Conservation (phyloP, 345 rosid species). For the Theobroma cacao region DNA sequence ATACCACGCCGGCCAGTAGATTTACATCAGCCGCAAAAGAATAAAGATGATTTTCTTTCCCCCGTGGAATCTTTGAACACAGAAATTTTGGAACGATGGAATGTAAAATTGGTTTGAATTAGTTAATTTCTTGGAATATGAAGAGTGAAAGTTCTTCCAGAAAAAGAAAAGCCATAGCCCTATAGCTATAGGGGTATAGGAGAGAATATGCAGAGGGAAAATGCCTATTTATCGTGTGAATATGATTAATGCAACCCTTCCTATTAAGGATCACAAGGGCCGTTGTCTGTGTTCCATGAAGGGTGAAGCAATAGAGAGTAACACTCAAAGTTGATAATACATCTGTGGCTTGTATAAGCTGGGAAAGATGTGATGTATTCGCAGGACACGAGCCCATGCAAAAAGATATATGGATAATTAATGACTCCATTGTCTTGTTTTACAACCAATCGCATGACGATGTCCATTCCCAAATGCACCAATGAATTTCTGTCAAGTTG, state of each 20-base stretch:
- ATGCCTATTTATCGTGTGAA: slow-evolving; percentile 28
- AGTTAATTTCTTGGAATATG: neutral
- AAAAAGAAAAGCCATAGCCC: neutral
- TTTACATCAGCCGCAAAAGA: neutral
- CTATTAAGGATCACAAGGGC: slow-evolving; percentile 6
- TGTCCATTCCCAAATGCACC: neutral
- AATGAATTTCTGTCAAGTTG: neutral
- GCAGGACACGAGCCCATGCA: slow-evolving; percentile 18
- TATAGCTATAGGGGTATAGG: neutral
- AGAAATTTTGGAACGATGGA: neutral
- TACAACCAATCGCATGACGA: neutral
- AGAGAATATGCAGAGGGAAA: slow-evolving; percentile 15
- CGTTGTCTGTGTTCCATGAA: neutral
- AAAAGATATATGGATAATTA: neutral
- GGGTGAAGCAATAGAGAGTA: neutral
- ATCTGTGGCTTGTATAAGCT: slow-evolving; percentile 31
- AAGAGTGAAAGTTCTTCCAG: neutral
- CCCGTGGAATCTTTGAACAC: slow-evolving; percentile 25
- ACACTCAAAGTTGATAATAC: slow-evolving; percentile 24
- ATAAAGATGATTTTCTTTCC: neutral
- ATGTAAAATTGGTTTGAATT: neutral
- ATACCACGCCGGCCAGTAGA: slow-evolving; percentile 3
- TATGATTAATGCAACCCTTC: slow-evolving; percentile 12
- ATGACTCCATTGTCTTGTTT: neutral
- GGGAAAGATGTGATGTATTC: slow-evolving; percentile 24